Base-by-base conservation (phyloP, 257 asterid species). In the Apocynum venetum region DNA sequence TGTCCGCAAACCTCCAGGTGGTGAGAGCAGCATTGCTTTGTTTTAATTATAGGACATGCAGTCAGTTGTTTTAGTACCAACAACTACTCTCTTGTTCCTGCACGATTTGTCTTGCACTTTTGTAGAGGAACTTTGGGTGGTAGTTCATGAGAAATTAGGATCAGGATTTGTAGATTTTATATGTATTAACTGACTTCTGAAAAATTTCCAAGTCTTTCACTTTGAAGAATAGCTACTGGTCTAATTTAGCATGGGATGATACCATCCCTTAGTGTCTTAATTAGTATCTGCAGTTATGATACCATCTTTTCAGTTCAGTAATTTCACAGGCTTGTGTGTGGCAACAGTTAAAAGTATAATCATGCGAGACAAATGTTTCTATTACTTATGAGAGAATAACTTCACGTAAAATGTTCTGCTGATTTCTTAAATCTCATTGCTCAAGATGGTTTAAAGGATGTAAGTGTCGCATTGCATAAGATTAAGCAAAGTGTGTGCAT, bases 1-100 rank as follows among this genome's bases (percentile, higher is more conserved):
- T 13, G 96, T 92, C 72, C 95, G 97, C 66, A 79, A 92, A 82
- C 97, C 97, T 19, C 97, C 97, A 6, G 97, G 97, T 35, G 97
- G 97, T 2, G 96, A 91, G 84, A 94, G 97, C 88, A 94, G 91
- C 92, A 92, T 94, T 41, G 78, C 97, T 53, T 84, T 94, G 87
- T 88, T 91, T 82, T 94, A 87, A 79, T 41, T 60, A 35, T n/a
- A 55, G 51, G 61, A 56, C 41, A 31, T 55, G 71, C 65, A 6
- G n/a, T 63, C n/a, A 15, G 48, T 55, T 17, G 68, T 25, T 56
- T 69, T 68, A 74, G 65, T 35, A 10, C 3, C 41, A 15, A 25
- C 59, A 65, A 4, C 78, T 17, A 73, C 68, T 51, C 15, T 25
- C 66, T 8, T 77, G 61, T 38, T 66, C 65, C 67, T 15, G 17